Evolutionary conservation across 129 eudicot species (phyloP).

Genomic region (Lonicera japonica): DNA sequence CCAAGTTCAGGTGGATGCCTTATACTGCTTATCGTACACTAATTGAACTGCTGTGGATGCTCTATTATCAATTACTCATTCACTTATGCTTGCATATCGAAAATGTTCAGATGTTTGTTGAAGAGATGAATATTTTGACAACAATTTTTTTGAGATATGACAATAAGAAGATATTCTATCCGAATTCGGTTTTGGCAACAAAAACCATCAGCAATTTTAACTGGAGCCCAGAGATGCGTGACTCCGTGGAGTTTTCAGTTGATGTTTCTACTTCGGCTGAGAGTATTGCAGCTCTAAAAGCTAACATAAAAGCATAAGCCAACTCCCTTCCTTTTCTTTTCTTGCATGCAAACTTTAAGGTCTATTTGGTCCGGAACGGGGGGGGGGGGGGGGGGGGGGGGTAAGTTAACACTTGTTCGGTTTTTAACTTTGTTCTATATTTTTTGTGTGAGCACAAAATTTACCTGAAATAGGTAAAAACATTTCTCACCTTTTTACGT

Average conservation of each 20-base stretch:
- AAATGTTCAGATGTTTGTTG: constrained; percentile 31
- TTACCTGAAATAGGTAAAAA: too few relatives aligned
- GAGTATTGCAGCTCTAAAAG: constrained; percentile 24
- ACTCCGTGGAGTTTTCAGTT: constrained; percentile 32
- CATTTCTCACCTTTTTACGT: too few relatives aligned
- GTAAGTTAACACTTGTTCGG: too few relatives aligned
- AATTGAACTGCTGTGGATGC: too few relatives aligned
- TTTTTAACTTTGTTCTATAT: too few relatives aligned
- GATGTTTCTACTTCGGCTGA: constrained; percentile 26
- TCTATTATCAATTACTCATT: background rate
- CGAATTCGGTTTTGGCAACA: constrained; percentile 26
- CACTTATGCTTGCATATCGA: background rate
- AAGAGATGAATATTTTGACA: constrained; percentile 31
- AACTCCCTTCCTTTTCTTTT: background rate
- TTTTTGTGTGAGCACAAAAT: too few relatives aligned
- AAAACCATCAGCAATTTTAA: constrained; percentile 32
- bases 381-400: too few relatives aligned
- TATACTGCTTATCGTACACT: too few relatives aligned
- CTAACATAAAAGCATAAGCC: constrained; percentile 24
- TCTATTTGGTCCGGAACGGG: background rate
- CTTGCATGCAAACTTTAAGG: background rate
- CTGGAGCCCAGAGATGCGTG: constrained; percentile 34
- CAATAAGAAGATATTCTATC: constrained; percentile 28
- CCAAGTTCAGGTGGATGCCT: too few relatives aligned
- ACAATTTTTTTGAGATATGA: constrained; percentile 28